Conservation (phyloP, 169 alveolate genomes). For the Pseudocohnilembus persalinus region DNA sequence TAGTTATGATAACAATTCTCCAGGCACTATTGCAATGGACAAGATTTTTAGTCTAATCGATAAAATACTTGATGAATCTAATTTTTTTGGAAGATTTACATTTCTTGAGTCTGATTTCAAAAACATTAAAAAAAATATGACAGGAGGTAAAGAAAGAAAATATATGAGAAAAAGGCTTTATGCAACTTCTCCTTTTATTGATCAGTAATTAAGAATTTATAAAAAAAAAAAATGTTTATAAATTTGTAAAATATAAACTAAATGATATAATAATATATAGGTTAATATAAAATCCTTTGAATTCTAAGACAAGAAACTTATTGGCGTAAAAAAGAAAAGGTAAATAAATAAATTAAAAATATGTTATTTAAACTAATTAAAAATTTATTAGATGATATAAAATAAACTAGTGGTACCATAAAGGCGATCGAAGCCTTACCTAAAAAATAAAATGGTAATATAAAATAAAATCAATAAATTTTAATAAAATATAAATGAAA, state of each 20-base stretch:
- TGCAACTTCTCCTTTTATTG: neutral
- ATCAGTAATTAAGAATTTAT: neutral
- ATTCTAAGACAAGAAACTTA: neutral
- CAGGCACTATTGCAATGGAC: neutral
- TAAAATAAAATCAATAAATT: no score
- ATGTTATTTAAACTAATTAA: no score
- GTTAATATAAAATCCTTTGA: neutral
- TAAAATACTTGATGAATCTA: neutral
- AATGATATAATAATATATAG: neutral
- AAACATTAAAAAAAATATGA: no score
- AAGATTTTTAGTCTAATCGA: neutral
- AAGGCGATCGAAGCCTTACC: no score
- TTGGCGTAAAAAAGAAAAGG: neutral
- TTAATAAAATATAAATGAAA: no score
- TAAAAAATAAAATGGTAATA: no score
- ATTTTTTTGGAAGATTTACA: neutral
- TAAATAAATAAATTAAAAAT: no score
- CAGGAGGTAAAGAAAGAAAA: neutral
- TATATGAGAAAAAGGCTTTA: neutral
- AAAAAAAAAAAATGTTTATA: neutral
- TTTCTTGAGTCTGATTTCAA: neutral
- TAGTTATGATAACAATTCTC: neutral
- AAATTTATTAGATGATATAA: no score
- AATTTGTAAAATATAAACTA: no score
- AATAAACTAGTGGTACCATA: no score